Base-by-base conservation (phyloP, 441 rosid genomes). In the Populus hybrid region DNA sequence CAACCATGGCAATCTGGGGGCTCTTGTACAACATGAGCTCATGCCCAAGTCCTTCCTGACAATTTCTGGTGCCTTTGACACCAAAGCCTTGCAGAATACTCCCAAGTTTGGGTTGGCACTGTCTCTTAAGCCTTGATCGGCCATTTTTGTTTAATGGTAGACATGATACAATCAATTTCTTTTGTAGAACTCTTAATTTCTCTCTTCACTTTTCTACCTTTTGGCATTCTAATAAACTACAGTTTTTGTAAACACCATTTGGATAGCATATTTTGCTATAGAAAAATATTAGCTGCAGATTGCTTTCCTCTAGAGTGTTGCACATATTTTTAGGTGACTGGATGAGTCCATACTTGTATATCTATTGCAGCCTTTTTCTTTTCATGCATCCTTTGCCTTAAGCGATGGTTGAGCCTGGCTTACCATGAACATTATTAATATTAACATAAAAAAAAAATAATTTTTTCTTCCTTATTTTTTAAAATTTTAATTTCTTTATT, bases 1-100 rank as follows among this genome's bases (percentile, higher is more conserved):
- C 85, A 89, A 86, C 80, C 90, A 87, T 68, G 89, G 89, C 69
- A 79, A 76, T 78, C 85, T 89, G 9, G 84, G 86, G 65, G 87
- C 84, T 28, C 84, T 87, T 68, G 38, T 87, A 53, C 88, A 82
- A 65, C 89, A 86, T 20, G 89, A 87, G 77, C 66, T 89, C 36
- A 80, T 66, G 35, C 85, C 84, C 5, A 83, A 82, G 61, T 87
- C 92, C 14, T 79, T 84, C 80, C 74, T 89, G 53, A 85, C 88
- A 26, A 23, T 89, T 36, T 89, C 90, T 5, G 90, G 89, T 45
- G 83, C 89, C 38, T 85, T 89, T 18, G 88, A 87, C 78, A 84
- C 90, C 74, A 86, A 83, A 77, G 88, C 84, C 61, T 79, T 87
- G 72, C 83, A 82, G 78, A 84, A 78, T 79, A 81, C 72, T 77